A percentile compares a stretch with the other conserved stretches of the same genome.
These are phyloP conservation scores for Ophiobolus disseminans DNA, from an alignment of 2,329 filamentous ascomycete genomes.

Conservation along the genomic window DNA sequence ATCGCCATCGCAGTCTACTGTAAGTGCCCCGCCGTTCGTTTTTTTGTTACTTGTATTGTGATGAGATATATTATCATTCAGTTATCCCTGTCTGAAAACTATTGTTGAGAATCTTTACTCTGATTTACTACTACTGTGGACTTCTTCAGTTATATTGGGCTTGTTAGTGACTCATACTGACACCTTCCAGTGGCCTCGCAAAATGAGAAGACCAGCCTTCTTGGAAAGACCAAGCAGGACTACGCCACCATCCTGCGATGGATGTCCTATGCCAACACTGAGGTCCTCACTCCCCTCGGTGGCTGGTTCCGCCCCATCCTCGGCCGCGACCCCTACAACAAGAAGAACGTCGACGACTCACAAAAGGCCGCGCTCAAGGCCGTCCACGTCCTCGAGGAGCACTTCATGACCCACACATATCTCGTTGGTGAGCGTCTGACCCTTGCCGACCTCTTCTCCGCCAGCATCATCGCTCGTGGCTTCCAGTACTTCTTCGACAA, in stretches of 20 bases:
- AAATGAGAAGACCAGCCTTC: constrained; percentile 99
- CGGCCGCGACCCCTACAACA: constrained; percentile 89
- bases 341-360: constrained; percentile 89
- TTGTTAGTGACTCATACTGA: constrained; percentile 40
- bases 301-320: constrained; percentile 87
- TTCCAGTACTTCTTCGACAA: constrained; percentile 96
- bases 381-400: constrained; percentile 78
- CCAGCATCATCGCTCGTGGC: constrained; percentile 79
- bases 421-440: constrained; percentile 97
- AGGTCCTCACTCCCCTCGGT: constrained; percentile 76
- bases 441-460: constrained; percentile 89
- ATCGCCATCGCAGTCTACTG: constrained; percentile 98
- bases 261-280: constrained; percentile 95
- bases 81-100: constrained; percentile 85
- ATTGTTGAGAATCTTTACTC: constrained; percentile 82
- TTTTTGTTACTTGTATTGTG: constrained; percentile 38
- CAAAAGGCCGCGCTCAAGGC: constrained; percentile 73
- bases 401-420: constrained; percentile 93
- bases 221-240: constrained; percentile 99
- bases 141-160: constrained; percentile 20
- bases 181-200: constrained; percentile 83
- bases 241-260: constrained; percentile 97
- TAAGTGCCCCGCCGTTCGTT: constrained; percentile 63
- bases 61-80: constrained; percentile 76
- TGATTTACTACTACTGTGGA: constrained; percentile 83